These are phyloP conservation scores for Fusarium staphyleae DNA, from an alignment of 2,329 filamentous ascomycete species.

Conservation along the genomic window DNA sequence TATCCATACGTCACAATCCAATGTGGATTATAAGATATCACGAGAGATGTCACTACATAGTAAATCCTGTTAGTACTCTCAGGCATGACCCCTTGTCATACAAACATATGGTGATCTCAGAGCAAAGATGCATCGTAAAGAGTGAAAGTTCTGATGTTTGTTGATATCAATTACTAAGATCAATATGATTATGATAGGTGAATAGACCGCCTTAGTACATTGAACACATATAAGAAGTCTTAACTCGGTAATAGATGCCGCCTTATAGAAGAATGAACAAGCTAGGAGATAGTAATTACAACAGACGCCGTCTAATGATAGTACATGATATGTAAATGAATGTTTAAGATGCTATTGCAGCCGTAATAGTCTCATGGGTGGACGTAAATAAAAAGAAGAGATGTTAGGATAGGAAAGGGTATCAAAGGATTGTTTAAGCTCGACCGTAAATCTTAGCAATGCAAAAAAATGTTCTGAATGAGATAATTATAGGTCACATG, in stretches of 20 bases:
- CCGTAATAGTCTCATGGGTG: slow-evolving; percentile 30
- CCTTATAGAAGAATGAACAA: slow-evolving; percentile 2
- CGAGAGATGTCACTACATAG: too few species aligned
- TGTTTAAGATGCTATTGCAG: slow-evolving; percentile 32
- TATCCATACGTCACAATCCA: slow-evolving; percentile 11
- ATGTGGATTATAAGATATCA: slow-evolving; percentile 4
- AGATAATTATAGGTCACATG: slow-evolving; percentile 7
- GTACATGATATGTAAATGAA: slow-evolving; percentile 24
- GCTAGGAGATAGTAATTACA: slow-evolving; percentile 1
- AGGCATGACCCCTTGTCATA: neutral
- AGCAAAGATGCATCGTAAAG: too few species aligned
- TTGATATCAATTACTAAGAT: too few species aligned
- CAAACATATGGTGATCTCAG: too few species aligned
- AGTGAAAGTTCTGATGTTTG: too few species aligned
- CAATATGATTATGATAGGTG: too few species aligned
- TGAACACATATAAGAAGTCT: too few species aligned
- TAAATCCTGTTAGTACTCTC: too few species aligned
- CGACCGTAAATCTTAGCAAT: slow-evolving; percentile 39
- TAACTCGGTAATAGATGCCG: neutral
- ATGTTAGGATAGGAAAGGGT: neutral
- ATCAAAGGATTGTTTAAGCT: slow-evolving; percentile 39
- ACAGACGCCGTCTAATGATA: slow-evolving; percentile 15
- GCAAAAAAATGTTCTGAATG: slow-evolving; percentile 12
- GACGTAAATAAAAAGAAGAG: slow-evolving; percentile 1
- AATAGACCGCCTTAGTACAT: too few species aligned